Conservation (phyloP, 352 stramenopile species). For the Globisporangium viniferum region DNA sequence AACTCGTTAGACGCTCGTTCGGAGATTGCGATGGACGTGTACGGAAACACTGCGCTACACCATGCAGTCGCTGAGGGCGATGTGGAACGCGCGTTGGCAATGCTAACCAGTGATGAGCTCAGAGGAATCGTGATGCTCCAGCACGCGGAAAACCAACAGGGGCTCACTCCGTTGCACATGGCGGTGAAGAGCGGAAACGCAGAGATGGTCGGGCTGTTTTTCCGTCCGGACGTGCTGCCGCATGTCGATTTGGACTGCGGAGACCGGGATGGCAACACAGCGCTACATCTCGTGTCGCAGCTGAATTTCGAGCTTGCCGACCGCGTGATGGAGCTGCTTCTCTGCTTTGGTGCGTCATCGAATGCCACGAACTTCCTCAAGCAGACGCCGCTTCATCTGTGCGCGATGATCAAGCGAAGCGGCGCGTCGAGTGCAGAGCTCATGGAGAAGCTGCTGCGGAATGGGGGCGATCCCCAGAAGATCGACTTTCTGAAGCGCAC, state of each 20-base stretch:
- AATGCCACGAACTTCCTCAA: slow-evolving; percentile 70
- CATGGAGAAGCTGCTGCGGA: slow-evolving; percentile 59
- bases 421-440: slow-evolving; percentile 38
- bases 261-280: slow-evolving; percentile 70
- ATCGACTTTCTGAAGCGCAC: slow-evolving; percentile 75
- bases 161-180: slow-evolving; percentile 61
- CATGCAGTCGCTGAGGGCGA: slow-evolving; percentile 37
- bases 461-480: slow-evolving; percentile 48
- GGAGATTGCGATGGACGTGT: slow-evolving; percentile 40
- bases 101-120: slow-evolving; percentile 41
- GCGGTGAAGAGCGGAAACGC: slow-evolving; percentile 54
- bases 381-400: slow-evolving; percentile 73
- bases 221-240: slow-evolving; percentile 68
- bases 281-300: slow-evolving; percentile 62
- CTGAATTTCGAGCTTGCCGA: slow-evolving; percentile 60
- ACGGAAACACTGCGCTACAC: slow-evolving; percentile 58
- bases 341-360: slow-evolving; percentile 62
- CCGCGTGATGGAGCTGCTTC: slow-evolving; percentile 60
- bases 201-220: slow-evolving; percentile 73
- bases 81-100: slow-evolving; percentile 44
- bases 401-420: slow-evolving; percentile 61
- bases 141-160: slow-evolving; percentile 47
- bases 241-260: slow-evolving; percentile 58
- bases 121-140: slow-evolving; percentile 46
- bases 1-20: slow-evolving; percentile 1